Evolutionary conservation across 768 basidiomycete genomes (phyloP), one percentile per base, ranked within the genome.

Genomic region (Leccinum boreale): DNA sequence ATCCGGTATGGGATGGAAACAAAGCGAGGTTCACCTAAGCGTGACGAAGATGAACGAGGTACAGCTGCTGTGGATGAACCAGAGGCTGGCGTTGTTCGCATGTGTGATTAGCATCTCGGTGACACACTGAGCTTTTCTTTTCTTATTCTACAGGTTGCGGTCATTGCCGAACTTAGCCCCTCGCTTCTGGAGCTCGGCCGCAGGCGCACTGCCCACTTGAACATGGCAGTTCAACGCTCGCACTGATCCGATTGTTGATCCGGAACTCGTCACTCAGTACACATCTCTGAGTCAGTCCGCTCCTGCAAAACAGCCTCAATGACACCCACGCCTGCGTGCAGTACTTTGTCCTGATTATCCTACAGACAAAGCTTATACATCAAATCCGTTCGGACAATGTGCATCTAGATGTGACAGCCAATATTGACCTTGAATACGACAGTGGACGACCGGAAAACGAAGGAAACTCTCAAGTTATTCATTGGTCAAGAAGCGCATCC

Each of bases 401-500:
- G 9, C 39, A 42, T 42, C n/a, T 42, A 42, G 8, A 19, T 42
- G 15, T 19, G n/a, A 42, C n/a, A 19, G n/a, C n/a, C 39, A 5
- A n/a, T 29, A 15, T 39, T 48, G 33, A 3, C 33, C 11, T 0
- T 8, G 10, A 31, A 29, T 50, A 50, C 50, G 11, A 11, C 1
- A 4, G 19, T 19, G 39, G 39, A 42, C n/a, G 39, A 42, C 10
- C n/a, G n/a, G 39, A 42, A 42, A 42, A 10, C 39, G 3, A 39
- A 17, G 7, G 17, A 3, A 39, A 39, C 17, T 17, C 36, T 15
- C 36, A 17, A 39, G 7, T 17, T 9, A 39, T 39, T n/a, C 11
- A 42, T 42, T 4, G 49, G 21, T 60, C 45, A 63, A 15, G 17
- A n/a, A 42, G 39, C 39, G 39, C n/a, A 19, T 68, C 61, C 70